These are phyloP conservation scores for Carnegiea gigantea DNA, from an alignment of 179 eudicot species.

Conservation along the genomic window DNA sequence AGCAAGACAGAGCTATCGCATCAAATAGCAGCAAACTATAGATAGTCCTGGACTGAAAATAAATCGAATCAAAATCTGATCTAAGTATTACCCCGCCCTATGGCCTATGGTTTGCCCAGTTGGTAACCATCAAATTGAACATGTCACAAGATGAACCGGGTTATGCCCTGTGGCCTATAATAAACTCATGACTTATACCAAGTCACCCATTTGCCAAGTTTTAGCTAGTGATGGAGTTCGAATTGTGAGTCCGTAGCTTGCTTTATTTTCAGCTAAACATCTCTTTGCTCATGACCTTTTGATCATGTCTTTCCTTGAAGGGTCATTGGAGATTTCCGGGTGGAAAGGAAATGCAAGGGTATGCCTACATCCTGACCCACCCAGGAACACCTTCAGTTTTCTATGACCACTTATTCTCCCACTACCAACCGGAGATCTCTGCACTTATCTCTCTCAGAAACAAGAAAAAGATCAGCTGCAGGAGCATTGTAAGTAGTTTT, in stretches of 20 bases:
- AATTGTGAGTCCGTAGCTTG: not conserved
- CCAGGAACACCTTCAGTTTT: slow-evolving; percentile 99
- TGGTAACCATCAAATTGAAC: not conserved
- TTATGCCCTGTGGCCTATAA: too few relatives aligned
- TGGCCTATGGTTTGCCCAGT: too few relatives aligned
- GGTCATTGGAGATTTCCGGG: slow-evolving; percentile 99
- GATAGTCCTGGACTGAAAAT: too few relatives aligned
- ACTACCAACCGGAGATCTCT: slow-evolving; percentile 52
- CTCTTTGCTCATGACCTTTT: not conserved
- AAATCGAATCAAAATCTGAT: too few relatives aligned
- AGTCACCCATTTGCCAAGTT: not conserved
- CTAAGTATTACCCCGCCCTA: too few relatives aligned
- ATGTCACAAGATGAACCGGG: not conserved
- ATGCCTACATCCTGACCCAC: slow-evolving; percentile 95
- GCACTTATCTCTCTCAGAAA: slow-evolving; percentile 69
- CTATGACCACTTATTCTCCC: slow-evolving; percentile 81
- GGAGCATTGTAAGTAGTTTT: slow-evolving; percentile 70
- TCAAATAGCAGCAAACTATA: not conserved
- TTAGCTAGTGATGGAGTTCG: not conserved
- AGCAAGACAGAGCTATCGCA: too few relatives aligned
- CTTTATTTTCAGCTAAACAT: not conserved
- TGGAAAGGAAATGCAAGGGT: slow-evolving; percentile 99
- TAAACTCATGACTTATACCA: not conserved
- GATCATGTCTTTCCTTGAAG: slow-evolving; percentile 31
- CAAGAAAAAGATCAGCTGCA: slow-evolving; percentile 75